Evolutionary conservation across 352 stramenopile species (phyloP).

Genomic region (Pythium sp.): DNA sequence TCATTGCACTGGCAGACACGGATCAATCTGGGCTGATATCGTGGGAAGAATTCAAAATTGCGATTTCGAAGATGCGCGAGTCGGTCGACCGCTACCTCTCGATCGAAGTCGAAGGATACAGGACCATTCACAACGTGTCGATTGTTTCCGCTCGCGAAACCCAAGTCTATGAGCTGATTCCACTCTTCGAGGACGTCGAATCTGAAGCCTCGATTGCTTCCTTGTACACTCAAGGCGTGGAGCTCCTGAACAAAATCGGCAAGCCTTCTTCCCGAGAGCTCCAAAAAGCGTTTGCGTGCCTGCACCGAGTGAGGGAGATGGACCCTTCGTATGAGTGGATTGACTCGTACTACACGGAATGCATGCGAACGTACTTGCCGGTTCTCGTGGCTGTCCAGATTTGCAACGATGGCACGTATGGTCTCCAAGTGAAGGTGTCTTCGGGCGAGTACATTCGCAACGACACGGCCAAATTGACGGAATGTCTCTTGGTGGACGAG

Average conservation of each 20-base stretch:
- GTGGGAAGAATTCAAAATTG: conserved; percentile 86
- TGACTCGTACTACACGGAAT: conserved; percentile 75
- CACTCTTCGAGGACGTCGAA: conserved; percentile 72
- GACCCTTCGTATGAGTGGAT: conserved; percentile 85
- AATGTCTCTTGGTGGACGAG: conserved; percentile 68
- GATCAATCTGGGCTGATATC: conserved; percentile 77
- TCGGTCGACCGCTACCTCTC: conserved; percentile 69
- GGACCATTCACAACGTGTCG: conserved; percentile 59
- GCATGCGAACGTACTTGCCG: conserved; percentile 63
- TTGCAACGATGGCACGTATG: conserved; percentile 65
- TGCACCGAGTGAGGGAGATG: conserved; percentile 64
- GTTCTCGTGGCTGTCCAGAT: conserved; percentile 70
- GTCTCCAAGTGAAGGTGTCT: conserved; percentile 78
- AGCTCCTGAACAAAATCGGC: conserved; percentile 63
- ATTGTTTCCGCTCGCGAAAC: conserved; percentile 67
- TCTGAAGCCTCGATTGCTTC: conserved; percentile 57
- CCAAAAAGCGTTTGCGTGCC: conserved; percentile 70
- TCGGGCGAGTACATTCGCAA: conserved; percentile 74
- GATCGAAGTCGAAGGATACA: conserved; percentile 74
- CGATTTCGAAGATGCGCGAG: conserved; percentile 75
- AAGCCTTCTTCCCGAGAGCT: conserved; percentile 54
- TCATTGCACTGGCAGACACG: conserved; percentile 73
- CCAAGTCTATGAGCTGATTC: conserved; percentile 77
- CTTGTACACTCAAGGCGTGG: conserved; percentile 68
- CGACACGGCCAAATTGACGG: conserved; percentile 69